Evolutionary conservation across 257 asterid genomes (phyloP).

Genomic region (Cinchona pubescens): DNA sequence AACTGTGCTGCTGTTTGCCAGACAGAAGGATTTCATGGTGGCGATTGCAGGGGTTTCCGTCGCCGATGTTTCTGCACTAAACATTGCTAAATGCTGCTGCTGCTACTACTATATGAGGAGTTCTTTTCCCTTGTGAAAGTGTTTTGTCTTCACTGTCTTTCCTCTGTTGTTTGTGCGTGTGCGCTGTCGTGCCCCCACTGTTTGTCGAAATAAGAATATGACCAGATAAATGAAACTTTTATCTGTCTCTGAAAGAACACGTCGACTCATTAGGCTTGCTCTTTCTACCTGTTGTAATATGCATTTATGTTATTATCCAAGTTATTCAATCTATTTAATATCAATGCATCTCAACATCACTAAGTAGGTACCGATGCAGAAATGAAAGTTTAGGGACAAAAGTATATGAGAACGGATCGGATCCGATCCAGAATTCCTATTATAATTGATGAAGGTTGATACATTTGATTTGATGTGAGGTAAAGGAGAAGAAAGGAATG

Average conservation of each 20-base stretch:
- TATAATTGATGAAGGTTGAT: too few species aligned
- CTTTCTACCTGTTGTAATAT: not conserved
- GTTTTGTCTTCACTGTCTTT: not conserved
- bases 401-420: too few species aligned
- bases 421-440: too few species aligned
- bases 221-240: too few species aligned
- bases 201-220: too few species aligned
- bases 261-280: not conserved
- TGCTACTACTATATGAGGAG: not conserved
- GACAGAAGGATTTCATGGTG: conserved; percentile 65
- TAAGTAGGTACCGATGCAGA: too few species aligned
- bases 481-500: too few species aligned
- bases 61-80: conserved; percentile 68
- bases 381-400: too few species aligned
- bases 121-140: too few species aligned
- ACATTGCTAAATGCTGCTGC: conserved; percentile 31
- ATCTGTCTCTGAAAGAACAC: too few species aligned
- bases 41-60: conserved; percentile 74
- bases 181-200: not conserved
- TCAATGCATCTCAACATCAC: not conserved
- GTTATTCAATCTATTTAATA: not conserved
- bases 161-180: not conserved
- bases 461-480: too few species aligned
- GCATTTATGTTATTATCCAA: not conserved
- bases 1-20: conserved; percentile 60